phyloP scores from a whole-genome alignment of 1,284 basidiomycete genomes.

The Irpex sp. region DNA sequence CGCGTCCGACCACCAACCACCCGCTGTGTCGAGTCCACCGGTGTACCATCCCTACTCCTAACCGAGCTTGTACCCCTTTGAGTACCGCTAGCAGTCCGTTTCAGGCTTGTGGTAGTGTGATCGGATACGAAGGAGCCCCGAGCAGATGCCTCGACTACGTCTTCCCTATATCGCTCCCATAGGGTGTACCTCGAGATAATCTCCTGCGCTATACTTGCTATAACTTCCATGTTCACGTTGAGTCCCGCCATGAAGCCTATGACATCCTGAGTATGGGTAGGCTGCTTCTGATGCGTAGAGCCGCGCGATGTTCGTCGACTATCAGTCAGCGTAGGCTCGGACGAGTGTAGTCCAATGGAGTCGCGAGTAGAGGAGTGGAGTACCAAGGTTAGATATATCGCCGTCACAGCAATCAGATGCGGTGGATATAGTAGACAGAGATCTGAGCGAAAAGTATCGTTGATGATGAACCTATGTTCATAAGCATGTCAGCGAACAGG shows the following conservation, averaged over 20 bases:
- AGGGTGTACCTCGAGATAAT: conserved; percentile 86
- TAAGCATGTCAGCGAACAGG: not conserved
- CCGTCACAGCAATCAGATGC: conserved; percentile 89
- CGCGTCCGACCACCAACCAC: not conserved
- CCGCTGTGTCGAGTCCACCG: conserved; percentile 26
- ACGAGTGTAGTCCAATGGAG: conserved; percentile 29
- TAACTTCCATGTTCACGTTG: conserved; percentile 78
- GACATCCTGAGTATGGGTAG: conserved; percentile 56
- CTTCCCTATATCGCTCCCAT: conserved; percentile 80
- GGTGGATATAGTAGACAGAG: conserved; percentile 91
- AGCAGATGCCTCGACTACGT: conserved; percentile 28
- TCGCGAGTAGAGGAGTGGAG: conserved; percentile 55
- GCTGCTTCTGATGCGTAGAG: conserved; percentile 34
- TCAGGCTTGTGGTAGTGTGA: conserved; percentile 10
- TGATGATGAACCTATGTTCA: conserved; percentile 82
- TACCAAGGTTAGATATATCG: conserved; percentile 84
- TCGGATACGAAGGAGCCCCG: conserved; percentile 15
- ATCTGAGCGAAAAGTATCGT: conserved; percentile 93
- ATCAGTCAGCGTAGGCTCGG: conserved; percentile 11
- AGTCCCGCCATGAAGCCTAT: conserved; percentile 83
- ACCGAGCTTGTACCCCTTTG: conserved; percentile 22
- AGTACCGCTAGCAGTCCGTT: conserved; percentile 19
- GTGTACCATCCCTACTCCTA: conserved; percentile 20
- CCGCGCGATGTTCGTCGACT: conserved; percentile 53
- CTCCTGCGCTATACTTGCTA: conserved; percentile 89